phyloP scores from a whole-genome alignment of 257 asterid species.

The Coffea eugenioides region DNA sequence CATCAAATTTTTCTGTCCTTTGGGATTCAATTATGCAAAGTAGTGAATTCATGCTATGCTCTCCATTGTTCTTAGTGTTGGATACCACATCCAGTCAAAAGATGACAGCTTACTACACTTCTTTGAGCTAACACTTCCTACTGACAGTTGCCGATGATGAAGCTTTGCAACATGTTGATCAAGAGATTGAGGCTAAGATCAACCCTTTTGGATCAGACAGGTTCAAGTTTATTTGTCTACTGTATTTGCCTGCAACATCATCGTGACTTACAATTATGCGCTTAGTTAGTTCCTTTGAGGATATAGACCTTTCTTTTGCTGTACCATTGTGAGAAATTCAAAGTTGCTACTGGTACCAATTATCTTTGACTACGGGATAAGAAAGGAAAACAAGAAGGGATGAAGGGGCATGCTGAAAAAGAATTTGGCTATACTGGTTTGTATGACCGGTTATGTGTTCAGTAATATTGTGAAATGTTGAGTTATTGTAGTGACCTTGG shows the following conservation, averaged over 20 bases:
- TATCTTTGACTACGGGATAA: not conserved
- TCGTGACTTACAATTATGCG: not conserved
- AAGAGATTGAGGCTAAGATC: conserved; percentile 88
- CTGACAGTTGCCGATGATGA: conserved; percentile 86
- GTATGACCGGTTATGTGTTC: not conserved
- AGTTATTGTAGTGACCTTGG: not conserved
- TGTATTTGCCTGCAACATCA: not conserved
- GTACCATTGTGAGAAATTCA: not conserved
- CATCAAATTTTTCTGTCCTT: not conserved
- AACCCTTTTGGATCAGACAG: conserved; percentile 79
- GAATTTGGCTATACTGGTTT: not conserved
- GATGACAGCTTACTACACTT: not conserved
- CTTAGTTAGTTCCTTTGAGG: not conserved
- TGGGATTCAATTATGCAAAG: not conserved
- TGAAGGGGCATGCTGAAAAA: not conserved
- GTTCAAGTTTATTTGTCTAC: conserved; percentile 30
- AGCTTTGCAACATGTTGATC: conserved; percentile 80
- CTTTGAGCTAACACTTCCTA: conserved; percentile 29
- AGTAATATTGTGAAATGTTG: not conserved
- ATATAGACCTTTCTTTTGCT: not conserved
- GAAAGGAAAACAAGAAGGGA: not conserved
- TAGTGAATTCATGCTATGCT: not conserved
- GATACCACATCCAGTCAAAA: not conserved
- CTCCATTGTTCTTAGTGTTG: not conserved
- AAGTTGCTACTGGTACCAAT: not conserved